Conservation (phyloP, 2,329 filamentous ascomycete species). For the Trichothecium roseum region DNA sequence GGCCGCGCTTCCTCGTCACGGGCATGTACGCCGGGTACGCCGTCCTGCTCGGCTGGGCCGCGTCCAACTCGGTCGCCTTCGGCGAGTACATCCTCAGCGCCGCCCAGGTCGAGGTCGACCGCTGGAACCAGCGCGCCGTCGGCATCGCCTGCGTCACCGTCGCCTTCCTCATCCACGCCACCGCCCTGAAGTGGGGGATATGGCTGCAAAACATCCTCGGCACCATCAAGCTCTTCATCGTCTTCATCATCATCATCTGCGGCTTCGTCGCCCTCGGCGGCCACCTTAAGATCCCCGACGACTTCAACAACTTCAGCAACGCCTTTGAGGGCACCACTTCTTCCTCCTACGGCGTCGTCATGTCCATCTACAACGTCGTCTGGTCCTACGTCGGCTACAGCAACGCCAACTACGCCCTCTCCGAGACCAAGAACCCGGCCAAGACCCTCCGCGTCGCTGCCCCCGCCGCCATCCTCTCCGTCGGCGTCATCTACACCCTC, state of each 20-base stretch:
- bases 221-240: slow-evolving; percentile 53
- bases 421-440: slow-evolving; percentile 56
- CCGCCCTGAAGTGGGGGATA: slow-evolving; percentile 54
- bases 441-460: slow-evolving; percentile 56
- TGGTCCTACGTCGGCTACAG: slow-evolving; percentile 60
- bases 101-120: slow-evolving; percentile 47
- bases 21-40: slow-evolving; percentile 52
- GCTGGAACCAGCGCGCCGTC: slow-evolving; percentile 58
- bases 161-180: slow-evolving; percentile 56
- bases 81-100: slow-evolving; percentile 62
- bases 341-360: slow-evolving; percentile 57
- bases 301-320: slow-evolving; percentile 46
- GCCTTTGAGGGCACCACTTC: slow-evolving; percentile 57
- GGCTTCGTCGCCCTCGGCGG: slow-evolving; percentile 33
- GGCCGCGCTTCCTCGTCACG: slow-evolving; percentile 50
- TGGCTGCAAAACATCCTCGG: slow-evolving; percentile 57
- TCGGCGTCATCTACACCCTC: slow-evolving; percentile 54
- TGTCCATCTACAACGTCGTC: slow-evolving; percentile 61
- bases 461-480: slow-evolving; percentile 45
- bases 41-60: slow-evolving; percentile 54
- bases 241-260: slow-evolving; percentile 54
- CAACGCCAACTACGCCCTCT: slow-evolving; percentile 57
- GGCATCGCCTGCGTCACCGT: slow-evolving; percentile 56
- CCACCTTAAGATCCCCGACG: slow-evolving; percentile 46
- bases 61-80: slow-evolving; percentile 58